Evolutionary conservation across 768 basidiomycete species (phyloP), one percentile per base, ranked within the genome.

Genomic region (Omphalotus guepiniiformis): DNA sequence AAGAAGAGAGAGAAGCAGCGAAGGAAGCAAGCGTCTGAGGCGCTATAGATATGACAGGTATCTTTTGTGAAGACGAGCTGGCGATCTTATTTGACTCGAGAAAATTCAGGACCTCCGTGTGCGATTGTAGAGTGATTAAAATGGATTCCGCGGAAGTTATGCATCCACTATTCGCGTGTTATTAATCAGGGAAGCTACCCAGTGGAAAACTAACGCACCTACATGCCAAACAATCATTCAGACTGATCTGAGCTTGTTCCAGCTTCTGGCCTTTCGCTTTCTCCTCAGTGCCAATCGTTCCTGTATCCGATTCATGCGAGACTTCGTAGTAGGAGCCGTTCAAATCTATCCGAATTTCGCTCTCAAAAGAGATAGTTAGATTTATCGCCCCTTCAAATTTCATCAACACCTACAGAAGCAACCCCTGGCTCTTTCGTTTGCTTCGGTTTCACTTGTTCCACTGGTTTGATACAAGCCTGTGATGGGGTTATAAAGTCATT

Each of bases 91-190:
- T 90, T 19, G 70, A 64, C 30, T 73, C 65, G 12, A 97, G 75
- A 57, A 92, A 86, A 39, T 78, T 77, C 39, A 95, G 78, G 3
- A 98, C 94, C 64, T 99, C 94, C 13, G 80, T 79, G 58, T 97
- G 94, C 6, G 93, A 95, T 64, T 99, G 95, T 29, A 96, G 75
- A 11, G 93, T 93, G 60, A 99, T 96, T 50, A 99, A 78, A 38
- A 98, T 84, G 16, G 93, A 95, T 72, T 99, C 95, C 19, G 95
- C 95, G 30, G 95, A 97, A 3, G 96, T 99, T 57, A 99, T 97
- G 60, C 96, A 99, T 2, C 96, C 96, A 50, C 95, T 96, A 54
- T 11, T 23, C 28, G 36, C 12, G 48, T 30, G 39, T 40, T 39
- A 38, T 19, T 45, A 34, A 28, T 6, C 12, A 34, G 21, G 16